Conservation (phyloP, 2,329 filamentous ascomycete genomes). For the Westerdykella sp. region DNA sequence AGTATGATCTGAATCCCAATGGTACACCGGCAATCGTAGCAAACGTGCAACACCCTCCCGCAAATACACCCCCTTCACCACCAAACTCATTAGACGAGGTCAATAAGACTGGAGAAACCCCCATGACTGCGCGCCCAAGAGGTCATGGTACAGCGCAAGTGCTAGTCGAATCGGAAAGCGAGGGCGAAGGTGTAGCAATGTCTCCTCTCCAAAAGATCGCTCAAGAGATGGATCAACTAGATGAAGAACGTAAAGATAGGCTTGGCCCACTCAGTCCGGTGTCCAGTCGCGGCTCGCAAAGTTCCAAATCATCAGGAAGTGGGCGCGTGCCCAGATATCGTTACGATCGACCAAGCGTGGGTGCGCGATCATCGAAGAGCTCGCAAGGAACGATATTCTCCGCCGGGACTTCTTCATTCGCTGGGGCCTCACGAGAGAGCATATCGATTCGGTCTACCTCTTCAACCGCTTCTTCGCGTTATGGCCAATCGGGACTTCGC, state of each 20-base stretch:
- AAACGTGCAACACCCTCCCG: slow-evolving; percentile 79
- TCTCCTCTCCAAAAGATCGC: slow-evolving; percentile 71
- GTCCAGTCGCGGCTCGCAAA: slow-evolving; percentile 58
- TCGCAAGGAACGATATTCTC: slow-evolving; percentile 63
- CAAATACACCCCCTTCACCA: slow-evolving; percentile 71
- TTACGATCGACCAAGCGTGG: slow-evolving; percentile 41
- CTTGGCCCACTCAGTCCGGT: slow-evolving; percentile 62
- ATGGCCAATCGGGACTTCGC: slow-evolving; percentile 62
- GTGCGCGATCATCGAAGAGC: slow-evolving; percentile 21
- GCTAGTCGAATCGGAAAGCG: slow-evolving; percentile 55
- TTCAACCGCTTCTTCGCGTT: slow-evolving; percentile 44
- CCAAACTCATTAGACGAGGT: slow-evolving; percentile 74
- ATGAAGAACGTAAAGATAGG: slow-evolving; percentile 55
- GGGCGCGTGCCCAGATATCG: slow-evolving; percentile 42
- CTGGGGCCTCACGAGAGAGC: slow-evolving; percentile 43
- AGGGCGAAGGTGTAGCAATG: slow-evolving; percentile 54
- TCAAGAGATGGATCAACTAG: slow-evolving; percentile 61
- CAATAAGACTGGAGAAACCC: slow-evolving; percentile 31
- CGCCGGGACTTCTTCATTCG: slow-evolving; percentile 52
- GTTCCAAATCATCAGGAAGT: slow-evolving; percentile 49
- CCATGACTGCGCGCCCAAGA: slow-evolving; percentile 25
- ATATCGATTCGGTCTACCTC: slow-evolving; percentile 52
- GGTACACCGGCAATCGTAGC: slow-evolving; percentile 67
- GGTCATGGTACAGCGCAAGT: slow-evolving; percentile 25
- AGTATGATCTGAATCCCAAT: slow-evolving; percentile 81